Percentiles rank a stretch among this genome's conserved stretches.
phyloP scores from a whole-genome alignment of 2,329 filamentous ascomycete species.

The Gliomastix tumulicola region DNA sequence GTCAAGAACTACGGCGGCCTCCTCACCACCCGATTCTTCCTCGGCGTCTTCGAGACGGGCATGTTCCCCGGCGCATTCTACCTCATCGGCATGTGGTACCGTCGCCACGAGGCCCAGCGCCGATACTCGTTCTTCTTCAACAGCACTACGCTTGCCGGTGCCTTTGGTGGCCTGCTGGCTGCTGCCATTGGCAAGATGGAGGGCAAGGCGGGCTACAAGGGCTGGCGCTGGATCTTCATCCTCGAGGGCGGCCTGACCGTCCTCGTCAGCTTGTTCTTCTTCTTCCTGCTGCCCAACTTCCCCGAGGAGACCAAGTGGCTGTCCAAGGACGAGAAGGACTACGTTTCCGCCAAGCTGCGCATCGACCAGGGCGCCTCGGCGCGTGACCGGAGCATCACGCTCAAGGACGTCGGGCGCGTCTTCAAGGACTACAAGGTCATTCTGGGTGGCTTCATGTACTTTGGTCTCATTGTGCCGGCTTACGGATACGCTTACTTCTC shows the following conservation, averaged over 20 bases:
- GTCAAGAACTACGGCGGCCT: slow-evolving; percentile 72
- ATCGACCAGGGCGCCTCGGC: slow-evolving; percentile 57
- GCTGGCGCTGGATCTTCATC: slow-evolving; percentile 83
- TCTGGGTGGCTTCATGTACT: slow-evolving; percentile 73
- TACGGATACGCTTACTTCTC: slow-evolving; percentile 76
- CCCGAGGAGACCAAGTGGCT: slow-evolving; percentile 71
- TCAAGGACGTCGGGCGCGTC: slow-evolving; percentile 51
- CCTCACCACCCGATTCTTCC: slow-evolving; percentile 75
- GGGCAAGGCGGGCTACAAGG: slow-evolving; percentile 56
- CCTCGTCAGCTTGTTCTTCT: slow-evolving; percentile 53
- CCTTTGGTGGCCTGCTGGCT: slow-evolving; percentile 81
- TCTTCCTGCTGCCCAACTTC: slow-evolving; percentile 67
- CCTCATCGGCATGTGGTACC: slow-evolving; percentile 84
- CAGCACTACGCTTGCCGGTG: slow-evolving; percentile 70
- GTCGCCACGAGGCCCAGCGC: slow-evolving; percentile 78
- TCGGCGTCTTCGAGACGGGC: slow-evolving; percentile 69
- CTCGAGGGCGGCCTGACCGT: slow-evolving; percentile 63
- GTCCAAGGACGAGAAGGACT: slow-evolving; percentile 59
- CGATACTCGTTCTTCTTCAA: slow-evolving; percentile 93
- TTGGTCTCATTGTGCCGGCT: slow-evolving; percentile 70
- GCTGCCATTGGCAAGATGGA: slow-evolving; percentile 88
- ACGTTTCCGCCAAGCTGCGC: slow-evolving; percentile 57
- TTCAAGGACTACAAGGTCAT: slow-evolving; percentile 71
- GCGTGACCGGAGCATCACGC: slow-evolving; percentile 52
- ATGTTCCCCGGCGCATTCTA: slow-evolving; percentile 63